A percentile compares a stretch with the other conserved stretches of the same genome.
phyloP scores from a whole-genome alignment of 108 stramenopile genomes.

The Nannochloropsis gaditana region DNA sequence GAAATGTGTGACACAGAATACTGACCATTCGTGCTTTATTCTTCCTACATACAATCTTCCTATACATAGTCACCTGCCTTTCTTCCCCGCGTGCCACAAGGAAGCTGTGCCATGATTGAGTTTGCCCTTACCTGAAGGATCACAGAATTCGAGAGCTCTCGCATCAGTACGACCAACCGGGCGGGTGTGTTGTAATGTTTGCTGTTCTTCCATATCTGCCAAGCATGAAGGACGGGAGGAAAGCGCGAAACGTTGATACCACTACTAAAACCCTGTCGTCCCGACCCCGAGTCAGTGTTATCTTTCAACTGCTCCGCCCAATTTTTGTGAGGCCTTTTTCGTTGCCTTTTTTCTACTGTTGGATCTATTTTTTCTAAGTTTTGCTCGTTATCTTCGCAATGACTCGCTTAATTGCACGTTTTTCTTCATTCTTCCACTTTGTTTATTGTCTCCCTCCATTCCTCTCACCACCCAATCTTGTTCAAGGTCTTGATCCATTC shows the following conservation, averaged over 20 bases:
- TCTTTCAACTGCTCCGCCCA: too few relatives aligned
- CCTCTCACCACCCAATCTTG: not conserved
- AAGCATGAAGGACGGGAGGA: not conserved
- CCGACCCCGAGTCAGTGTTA: too few relatives aligned
- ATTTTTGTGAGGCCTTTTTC: too few relatives aligned
- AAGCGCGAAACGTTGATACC: too few relatives aligned
- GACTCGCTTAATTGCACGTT: too few relatives aligned
- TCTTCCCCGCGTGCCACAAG: not conserved
- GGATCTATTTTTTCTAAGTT: not conserved
- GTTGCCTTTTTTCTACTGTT: not conserved
- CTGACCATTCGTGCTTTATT: not conserved
- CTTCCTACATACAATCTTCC: not conserved
- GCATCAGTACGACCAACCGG: slow-evolving; percentile 73
- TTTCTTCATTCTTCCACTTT: too few relatives aligned
- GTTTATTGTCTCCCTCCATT: not conserved
- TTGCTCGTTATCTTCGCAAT: too few relatives aligned
- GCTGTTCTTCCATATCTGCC: slow-evolving; percentile 79
- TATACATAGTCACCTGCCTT: not conserved
- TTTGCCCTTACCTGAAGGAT: slow-evolving; percentile 66
- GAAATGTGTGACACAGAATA: too few relatives aligned
- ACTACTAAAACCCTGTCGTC: too few relatives aligned
- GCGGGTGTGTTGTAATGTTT: slow-evolving; percentile 80
- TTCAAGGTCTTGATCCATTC: not conserved
- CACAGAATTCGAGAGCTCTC: slow-evolving; percentile 77
- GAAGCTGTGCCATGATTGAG: too few relatives aligned